A percentile compares a stretch with the other conserved stretches of the same genome.
These are phyloP conservation scores for Ilex paraguariensis DNA, from an alignment of 305 asterid species.

Conservation along the genomic window DNA sequence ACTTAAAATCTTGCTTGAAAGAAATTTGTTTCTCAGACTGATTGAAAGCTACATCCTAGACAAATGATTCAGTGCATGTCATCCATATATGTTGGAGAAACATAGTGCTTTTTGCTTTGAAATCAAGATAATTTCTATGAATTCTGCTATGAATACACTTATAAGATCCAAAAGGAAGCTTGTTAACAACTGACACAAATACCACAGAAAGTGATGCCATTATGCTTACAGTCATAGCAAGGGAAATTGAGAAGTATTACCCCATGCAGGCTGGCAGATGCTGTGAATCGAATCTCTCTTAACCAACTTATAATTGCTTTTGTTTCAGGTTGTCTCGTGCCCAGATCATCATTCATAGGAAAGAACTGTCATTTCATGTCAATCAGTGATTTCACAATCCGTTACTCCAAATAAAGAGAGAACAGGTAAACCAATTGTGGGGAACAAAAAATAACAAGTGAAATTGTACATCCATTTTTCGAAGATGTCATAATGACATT, in stretches of 20 bases:
- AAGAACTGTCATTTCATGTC: conserved; percentile 82
- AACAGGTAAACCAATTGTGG: not conserved
- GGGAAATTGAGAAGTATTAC: conserved; percentile 35
- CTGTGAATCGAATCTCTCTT: conserved; percentile 70
- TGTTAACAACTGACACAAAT: no score
- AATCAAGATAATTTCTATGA: no score
- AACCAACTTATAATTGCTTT: conserved; percentile 88
- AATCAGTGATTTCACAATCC: conserved; percentile 37
- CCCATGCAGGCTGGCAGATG: conserved; percentile 97
- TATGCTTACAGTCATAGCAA: conserved; percentile 2
- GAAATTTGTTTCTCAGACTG: no score
- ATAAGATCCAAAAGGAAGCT: no score
- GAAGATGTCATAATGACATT: not conserved
- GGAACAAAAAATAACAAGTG: not conserved
- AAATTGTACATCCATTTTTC: not conserved
- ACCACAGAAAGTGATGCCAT: no score
- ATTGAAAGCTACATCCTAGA: no score
- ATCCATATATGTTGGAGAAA: no score
- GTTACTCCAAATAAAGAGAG: conserved; percentile 15
- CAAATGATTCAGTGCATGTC: no score
- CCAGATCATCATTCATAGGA: conserved; percentile 81
- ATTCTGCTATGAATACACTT: no score
- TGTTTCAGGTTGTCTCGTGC: conserved; percentile 86
- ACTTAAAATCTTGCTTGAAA: no score
- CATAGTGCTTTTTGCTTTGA: no score